Evolutionary conservation across 345 rosid genomes (phyloP), one percentile per base, ranked within the genome.

Genomic region (Populus nigra): DNA sequence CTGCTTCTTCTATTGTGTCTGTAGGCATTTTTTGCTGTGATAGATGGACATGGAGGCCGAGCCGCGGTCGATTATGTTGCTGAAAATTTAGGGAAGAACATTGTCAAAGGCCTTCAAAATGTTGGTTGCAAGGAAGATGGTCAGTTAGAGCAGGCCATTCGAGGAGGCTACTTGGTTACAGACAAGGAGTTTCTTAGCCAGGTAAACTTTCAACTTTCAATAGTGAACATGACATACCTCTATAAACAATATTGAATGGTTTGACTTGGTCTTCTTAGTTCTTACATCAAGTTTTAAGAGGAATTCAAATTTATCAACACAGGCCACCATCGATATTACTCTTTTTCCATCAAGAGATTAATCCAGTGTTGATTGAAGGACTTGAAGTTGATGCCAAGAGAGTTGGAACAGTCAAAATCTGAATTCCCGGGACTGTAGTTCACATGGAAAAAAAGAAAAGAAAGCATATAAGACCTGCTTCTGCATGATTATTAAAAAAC

Each of bases 21-120:
- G 12, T 74, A 88, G 89, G 91, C 89, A 0, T 84, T 81, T 74
- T 89, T 84, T 29, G 78, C 87, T 3, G 91, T 89, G 16, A 82
- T 89, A 47, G 91, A 89, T 38, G 91, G 91, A 31, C 90, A 87
- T 20, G 91, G 91, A 49, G 90, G 91, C 25, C 76, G 81, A 8
- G 81, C 83, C 7, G 91, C 90, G 0, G 81, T 83, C 0, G 85
- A 89, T 33, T 87, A 70, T 47, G 90, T 84, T 13, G 87, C 87
- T 2, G 83, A 81, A 72, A 85, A 85, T 36, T 77, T 89, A 53
- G 91, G 88, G 13, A 87, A 82, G 73, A 89, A 89, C 85, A 83
- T 89, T 17, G 74, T 87, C 36, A 73, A 82, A 76, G 81, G 72
- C 23, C 70, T 83, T 16, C 85, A 74, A 77, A 73, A 39, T 41